Percentiles rank a stretch among this genome's conserved stretches.
Conservation (phyloP, 169 alveolate species). For the Condylostoma magnum region DNA sequence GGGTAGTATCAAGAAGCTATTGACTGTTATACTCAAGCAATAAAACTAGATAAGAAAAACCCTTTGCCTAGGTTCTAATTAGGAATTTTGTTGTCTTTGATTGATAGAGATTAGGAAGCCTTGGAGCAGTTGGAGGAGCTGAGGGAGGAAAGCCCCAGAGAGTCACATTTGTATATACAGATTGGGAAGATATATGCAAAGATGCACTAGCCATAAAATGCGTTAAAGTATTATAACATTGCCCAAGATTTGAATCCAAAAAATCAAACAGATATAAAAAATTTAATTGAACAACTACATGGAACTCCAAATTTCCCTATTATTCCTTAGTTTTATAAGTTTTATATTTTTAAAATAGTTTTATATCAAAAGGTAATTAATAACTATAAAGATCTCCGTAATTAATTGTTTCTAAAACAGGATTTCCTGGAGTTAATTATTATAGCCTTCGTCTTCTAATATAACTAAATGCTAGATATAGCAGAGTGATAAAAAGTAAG, state of each 20-base stretch:
- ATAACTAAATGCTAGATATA: no score
- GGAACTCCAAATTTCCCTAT: slow-evolving; percentile 22
- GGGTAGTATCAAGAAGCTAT: slow-evolving; percentile 68
- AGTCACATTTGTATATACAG: slow-evolving; percentile 76
- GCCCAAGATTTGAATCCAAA: slow-evolving; percentile 85
- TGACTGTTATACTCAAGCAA: slow-evolving; percentile 63
- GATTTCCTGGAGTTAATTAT: no score
- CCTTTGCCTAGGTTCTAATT: slow-evolving; percentile 77
- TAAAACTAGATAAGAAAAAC: slow-evolving; percentile 64
- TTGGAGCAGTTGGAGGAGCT: slow-evolving; percentile 63
- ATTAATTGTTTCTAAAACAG: no score
- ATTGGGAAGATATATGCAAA: slow-evolving; percentile 79
- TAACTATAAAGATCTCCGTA: no score
- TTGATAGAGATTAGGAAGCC: slow-evolving; percentile 79
- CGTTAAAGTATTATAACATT: slow-evolving; percentile 69
- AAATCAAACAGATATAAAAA: slow-evolving; percentile 68
- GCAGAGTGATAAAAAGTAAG: no score
- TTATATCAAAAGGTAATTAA: no score
- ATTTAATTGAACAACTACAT: slow-evolving; percentile 67
- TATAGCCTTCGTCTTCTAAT: no score
- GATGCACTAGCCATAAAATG: slow-evolving; percentile 70
- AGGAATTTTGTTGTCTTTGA: slow-evolving; percentile 59
- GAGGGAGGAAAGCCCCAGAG: slow-evolving; percentile 74
- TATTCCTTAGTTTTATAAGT: slow-evolving; percentile 2
- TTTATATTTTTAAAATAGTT: not conserved